Base-by-base conservation (phyloP, 2,329 filamentous ascomycete species). In the Ilyonectria robusta region DNA sequence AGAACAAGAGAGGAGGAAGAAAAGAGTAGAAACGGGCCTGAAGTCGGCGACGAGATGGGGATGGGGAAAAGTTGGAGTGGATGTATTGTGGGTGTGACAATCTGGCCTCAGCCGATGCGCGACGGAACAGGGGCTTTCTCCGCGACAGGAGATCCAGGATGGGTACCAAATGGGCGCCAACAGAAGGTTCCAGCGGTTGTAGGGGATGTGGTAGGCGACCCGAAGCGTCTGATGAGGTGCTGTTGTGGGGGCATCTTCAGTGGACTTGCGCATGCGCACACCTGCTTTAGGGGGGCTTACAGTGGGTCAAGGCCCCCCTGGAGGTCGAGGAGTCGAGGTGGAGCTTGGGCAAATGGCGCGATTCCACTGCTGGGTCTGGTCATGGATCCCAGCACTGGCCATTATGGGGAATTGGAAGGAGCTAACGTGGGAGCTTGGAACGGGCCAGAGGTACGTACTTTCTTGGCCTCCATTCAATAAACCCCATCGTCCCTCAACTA, bases 31-130 rank as follows among this genome's bases (percentile, higher is more conserved):
- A 59, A 19, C 31, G 57, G 42, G 37, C 19, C 42, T 59, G 60
- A 64, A 69, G 67, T 60, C 61, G 61, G 62, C 37, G 68, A 55
- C 37, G 59, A 66, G 72, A 54, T 59, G 66, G 70, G 67, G 66
- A 73, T 70, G 72, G 62, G 69, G 62, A 54, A 23, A 61, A 58
- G 50, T 23, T 61, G 56, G 60, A 72, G 65, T 53, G 65, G 47
- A 61, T 61, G 72, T 35, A 33, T n/a, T 8, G 17, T 40, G 57
- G 42, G 53, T 55, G 70, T 73, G 72, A 76, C 74, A 75, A 76
- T 75, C 74, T 76, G 73, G 73, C 74, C 74, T 76, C 70, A 74
- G 72, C 66, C 61, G 46, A 62, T 58, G 70, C 59, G 72, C 55
- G 62, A 59, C 59, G 60, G 40, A 50, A 70, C 69, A 65, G 58